These are phyloP conservation scores for Starmerella floris DNA, from an alignment of 805 yeast species.

Conservation along the genomic window DNA sequence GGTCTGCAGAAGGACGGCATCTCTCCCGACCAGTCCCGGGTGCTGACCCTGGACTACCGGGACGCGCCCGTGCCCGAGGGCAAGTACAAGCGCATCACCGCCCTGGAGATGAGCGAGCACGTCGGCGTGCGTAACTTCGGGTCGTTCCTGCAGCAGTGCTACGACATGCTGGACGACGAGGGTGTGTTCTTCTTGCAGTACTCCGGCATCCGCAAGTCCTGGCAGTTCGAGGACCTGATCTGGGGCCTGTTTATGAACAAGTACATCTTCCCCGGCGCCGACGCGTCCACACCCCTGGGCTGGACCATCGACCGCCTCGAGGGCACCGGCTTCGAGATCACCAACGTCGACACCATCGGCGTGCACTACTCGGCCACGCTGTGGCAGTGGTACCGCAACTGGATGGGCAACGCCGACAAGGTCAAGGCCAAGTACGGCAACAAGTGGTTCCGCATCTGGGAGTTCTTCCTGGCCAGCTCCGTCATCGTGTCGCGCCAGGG, in stretches of 20 bases:
- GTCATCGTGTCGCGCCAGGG: conserved; percentile 85
- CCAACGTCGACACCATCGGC: conserved; percentile 74
- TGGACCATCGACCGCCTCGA: conserved; percentile 67
- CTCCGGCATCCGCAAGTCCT: conserved; percentile 78
- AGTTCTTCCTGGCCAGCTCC: conserved; percentile 71
- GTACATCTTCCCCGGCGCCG: conserved; percentile 94
- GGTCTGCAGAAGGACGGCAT: conserved; percentile 59
- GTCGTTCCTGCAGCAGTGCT: conserved; percentile 63
- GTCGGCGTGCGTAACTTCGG: conserved; percentile 81
- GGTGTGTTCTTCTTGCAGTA: conserved; percentile 78
- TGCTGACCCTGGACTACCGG: conserved; percentile 77
- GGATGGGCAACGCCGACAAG: conserved; percentile 71
- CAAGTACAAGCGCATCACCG: conserved; percentile 71
- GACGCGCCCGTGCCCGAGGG: conserved; percentile 63
- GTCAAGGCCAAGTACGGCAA: conserved; percentile 68
- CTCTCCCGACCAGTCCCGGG: conserved; percentile 51
- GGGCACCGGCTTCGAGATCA: conserved; percentile 75
- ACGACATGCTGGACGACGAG: conserved; percentile 81
- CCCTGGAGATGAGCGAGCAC: conserved; percentile 92
- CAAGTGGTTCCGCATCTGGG: conserved; percentile 91
- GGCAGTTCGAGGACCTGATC: conserved; percentile 88
- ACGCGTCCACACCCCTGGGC: conserved; percentile 85
- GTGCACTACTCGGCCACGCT: conserved; percentile 84
- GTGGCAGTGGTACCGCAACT: conserved; percentile 91
- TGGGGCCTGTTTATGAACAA: conserved; percentile 97